Evolutionary conservation across 768 basidiomycete genomes (phyloP), one percentile per base, ranked within the genome.

Genomic region (Fistulinella prunicolor): DNA sequence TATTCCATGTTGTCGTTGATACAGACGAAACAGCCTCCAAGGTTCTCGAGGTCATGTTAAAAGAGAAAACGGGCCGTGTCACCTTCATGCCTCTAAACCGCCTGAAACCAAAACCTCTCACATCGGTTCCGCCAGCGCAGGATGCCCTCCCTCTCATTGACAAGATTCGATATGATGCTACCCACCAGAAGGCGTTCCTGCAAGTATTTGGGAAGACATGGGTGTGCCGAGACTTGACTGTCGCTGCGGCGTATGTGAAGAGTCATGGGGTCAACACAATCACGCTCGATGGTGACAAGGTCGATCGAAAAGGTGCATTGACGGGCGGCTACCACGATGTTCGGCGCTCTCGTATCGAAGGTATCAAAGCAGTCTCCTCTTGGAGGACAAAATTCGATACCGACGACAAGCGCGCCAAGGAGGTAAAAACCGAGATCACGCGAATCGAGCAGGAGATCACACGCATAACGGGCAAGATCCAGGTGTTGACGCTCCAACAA

Each of bases 81-180:
- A 99, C 96, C 0, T 97, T 98, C 71, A 94, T 99, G 86, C 96
- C 96, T 17, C 79, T 99, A 34, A 98, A 98, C 67, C 86, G 96
- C 13, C 82, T 99, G 49, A 85, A 86, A 58, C 86, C 88, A 44
- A 90, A 88, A 54, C 76, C 75, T 30, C 73, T 75, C 1, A 73
- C 79, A 0, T 61, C 59, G 12, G 72, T 81, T 17, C 85, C 85
- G 9, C 79, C 77, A 38, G 86, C 83, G 0, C 79, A 83, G 50
- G 86, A 90, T 51, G 85, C 86, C 0, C 83, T 89, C 45, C 89
- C 89, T 1, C 80, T 93, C 39, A 76, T 99, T 24, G 77, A 82
- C 52, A 94, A 93, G 64, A 79, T 99, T 46, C 75, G 76, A 3
- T 98, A 82, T 62, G 86, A 94, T 43, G 72, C 71, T 0, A 66